Evolutionary conservation across 2,329 filamentous ascomycete species (phyloP), one percentile per base, ranked within the genome.

Genomic region (Penicillium sp.): DNA sequence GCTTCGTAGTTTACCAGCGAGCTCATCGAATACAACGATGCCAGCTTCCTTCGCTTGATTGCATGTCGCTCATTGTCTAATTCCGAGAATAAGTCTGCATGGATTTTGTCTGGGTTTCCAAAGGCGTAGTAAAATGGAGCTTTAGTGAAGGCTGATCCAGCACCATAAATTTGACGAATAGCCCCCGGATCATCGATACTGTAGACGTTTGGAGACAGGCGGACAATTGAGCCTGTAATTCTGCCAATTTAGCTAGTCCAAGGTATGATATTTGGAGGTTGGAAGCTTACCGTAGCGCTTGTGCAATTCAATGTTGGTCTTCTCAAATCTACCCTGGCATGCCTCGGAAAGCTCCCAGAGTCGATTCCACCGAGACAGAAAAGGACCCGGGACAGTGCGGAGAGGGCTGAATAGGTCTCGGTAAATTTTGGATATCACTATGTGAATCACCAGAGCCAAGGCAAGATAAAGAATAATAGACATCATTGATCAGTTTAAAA

Each of bases 51-150:
- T 6, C 33, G 42, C 49, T 48, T 43, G 14, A 29, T 39, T 46
- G 33, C 33, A n/a, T 16, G 33, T 0, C 50, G 16, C 26, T 35
- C 23, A 26, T 50, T 23, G 33, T 37, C 16, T 7, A 37, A 9
- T 37, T 37, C 33, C 1, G 33, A 37, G 33, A 37, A 37, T 16
- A 37, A 37, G 6, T 37, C 33, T 37, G 33, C 33, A n/a, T 37
- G 23, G 48, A 31, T 13, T 21, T 31, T 29, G 16, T 37, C 33
- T 37, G 39, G 39, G 1, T 31, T 33, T 23, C 26, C 37, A 23
- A 46, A 63, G 16, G 61, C 53, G 27, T 55, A 29, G 51, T 67
- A 67, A 27, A 55, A 66, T 33, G 54, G 51, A 6, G 60, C 53
- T 37, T 67, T 66, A 13, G 25, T 21, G 29, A 64, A 66, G 25